A percentile compares a stretch with the other conserved stretches of the same genome.
These are phyloP conservation scores for Mycena galopus DNA, from an alignment of 768 basidiomycete species.

Conservation along the genomic window DNA sequence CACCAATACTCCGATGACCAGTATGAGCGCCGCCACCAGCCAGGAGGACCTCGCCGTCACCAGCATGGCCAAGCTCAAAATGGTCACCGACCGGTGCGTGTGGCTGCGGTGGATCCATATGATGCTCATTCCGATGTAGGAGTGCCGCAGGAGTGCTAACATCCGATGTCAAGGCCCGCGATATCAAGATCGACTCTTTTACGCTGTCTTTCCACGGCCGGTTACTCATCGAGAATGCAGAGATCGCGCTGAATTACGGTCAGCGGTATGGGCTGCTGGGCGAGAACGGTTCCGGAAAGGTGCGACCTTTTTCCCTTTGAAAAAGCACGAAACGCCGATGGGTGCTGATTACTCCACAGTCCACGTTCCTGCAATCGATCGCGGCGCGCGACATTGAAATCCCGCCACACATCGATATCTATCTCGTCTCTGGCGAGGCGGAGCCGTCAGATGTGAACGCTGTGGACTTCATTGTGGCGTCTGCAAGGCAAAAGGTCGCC, in stretches of 20 bases:
- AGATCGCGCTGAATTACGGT: constrained; percentile 88
- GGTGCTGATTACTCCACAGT: constrained; percentile 59
- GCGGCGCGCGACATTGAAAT: constrained; percentile 96
- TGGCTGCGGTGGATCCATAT: neutral
- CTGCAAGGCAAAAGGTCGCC: constrained; percentile 93
- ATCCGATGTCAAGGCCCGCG: constrained; percentile 92
- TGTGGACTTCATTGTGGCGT: constrained; percentile 95
- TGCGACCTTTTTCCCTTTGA: constrained; percentile 47
- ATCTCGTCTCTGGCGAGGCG: constrained; percentile 95
- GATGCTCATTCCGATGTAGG: constrained; percentile 56
- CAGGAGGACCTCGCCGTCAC: constrained; percentile 74
- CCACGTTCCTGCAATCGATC: constrained; percentile 95
- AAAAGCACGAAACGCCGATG: constrained; percentile 10
- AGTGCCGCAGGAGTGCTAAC: constrained; percentile 93
- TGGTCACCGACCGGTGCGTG: constrained; percentile 90
- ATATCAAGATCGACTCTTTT: constrained; percentile 97
- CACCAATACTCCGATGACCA: constrained; percentile 86
- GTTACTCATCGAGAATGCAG: constrained; percentile 74
- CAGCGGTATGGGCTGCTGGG: constrained; percentile 96
- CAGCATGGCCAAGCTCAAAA: constrained; percentile 83
- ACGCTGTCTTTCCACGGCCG: constrained; percentile 98
- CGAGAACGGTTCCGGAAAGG: constrained; percentile 99
- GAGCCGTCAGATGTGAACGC: constrained; percentile 96
- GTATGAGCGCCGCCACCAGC: constrained; percentile 82
- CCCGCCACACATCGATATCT: constrained; percentile 96